Base-by-base conservation (phyloP, 2,329 filamentous ascomycete genomes). In the Mycosphaerella arachidis region DNA sequence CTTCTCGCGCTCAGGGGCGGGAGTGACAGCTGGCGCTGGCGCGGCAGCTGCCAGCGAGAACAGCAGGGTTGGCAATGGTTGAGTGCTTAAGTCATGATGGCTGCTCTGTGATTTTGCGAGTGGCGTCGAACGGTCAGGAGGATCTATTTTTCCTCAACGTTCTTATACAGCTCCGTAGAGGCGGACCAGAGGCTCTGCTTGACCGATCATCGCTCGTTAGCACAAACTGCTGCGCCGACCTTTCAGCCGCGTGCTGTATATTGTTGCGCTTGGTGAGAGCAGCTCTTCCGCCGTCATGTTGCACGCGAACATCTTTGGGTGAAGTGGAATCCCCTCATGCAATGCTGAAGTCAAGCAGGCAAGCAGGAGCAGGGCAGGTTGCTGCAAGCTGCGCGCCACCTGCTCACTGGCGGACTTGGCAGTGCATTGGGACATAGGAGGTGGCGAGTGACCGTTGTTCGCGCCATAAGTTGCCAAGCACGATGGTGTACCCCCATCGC, bases 11-110 rank as follows among this genome's bases (percentile, higher is more conserved):
- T 52, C 48, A 30, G 48, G 29, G 5, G 10, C 8, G 6, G 48
- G 24, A 6, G 56, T 58, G 12, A 33, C 24, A 35, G 40, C 52
- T 58, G 56, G 56, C 13, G 51, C 20, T 52, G 56, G 48, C 4
- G 56, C 56, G 9, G 56, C 35, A n/a, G 31, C 18, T n/a, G 54
- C 40, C 27, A 52, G 48, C 48, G 48, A 52, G 48, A 52, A 33
- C 9, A 52, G 48, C 16, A 35, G 10, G n/a, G 48, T 16, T n/a
- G 48, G 48, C 48, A 3, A 52, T 18, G 30, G 35, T 18, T 8
- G 29, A 52, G 48, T 52, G 18, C 30, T 35, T 52, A n/a, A n/a
- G n/a, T n/a, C 48, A 52, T 52, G 9, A n/a, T 52, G 29, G 12
- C 13, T 27, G 27, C 7, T 29, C 6, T 27, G n/a, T 10, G 3